Percentiles rank a stretch among this genome's conserved stretches.
These are phyloP conservation scores for Cucurbita maxima DNA, from an alignment of 306 rosid genomes.

Conservation along the genomic window DNA sequence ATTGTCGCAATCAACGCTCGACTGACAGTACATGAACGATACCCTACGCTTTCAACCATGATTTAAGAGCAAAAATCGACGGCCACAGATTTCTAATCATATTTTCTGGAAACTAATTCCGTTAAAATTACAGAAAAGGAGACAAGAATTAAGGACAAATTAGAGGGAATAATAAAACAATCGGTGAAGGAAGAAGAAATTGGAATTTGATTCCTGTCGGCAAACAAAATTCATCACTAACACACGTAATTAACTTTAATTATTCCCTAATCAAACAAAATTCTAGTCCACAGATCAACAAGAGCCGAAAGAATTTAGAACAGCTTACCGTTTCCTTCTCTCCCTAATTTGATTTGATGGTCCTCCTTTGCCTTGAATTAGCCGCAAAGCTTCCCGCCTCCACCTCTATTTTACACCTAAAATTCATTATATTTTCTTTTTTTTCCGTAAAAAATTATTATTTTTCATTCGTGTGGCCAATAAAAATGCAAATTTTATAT, in stretches of 20 bases:
- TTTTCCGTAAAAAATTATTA: not conserved
- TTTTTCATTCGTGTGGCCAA: not conserved
- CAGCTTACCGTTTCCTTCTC: not conserved
- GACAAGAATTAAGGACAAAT: not conserved
- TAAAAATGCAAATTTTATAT: not conserved
- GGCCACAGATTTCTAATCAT: not conserved
- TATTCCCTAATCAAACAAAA: not conserved
- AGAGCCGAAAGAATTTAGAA: not conserved
- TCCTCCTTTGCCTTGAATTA: not conserved
- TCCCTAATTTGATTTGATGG: not conserved
- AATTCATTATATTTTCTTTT: not conserved
- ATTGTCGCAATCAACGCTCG: not conserved
- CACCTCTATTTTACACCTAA: not conserved
- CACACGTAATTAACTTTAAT: not conserved
- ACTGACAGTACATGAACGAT: not conserved
- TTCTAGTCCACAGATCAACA: not conserved
- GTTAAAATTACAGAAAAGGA: not conserved
- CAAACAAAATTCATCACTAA: not conserved
- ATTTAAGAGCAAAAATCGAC: not conserved
- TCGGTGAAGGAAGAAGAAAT: not conserved
- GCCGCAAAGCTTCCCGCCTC: not conserved
- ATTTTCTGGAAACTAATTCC: not conserved
- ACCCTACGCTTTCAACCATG: not conserved
- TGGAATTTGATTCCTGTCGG: not conserved
- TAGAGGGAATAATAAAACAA: not conserved